phyloP scores from a whole-genome alignment of 306 rosid genomes.

The Calophaca sinica region DNA sequence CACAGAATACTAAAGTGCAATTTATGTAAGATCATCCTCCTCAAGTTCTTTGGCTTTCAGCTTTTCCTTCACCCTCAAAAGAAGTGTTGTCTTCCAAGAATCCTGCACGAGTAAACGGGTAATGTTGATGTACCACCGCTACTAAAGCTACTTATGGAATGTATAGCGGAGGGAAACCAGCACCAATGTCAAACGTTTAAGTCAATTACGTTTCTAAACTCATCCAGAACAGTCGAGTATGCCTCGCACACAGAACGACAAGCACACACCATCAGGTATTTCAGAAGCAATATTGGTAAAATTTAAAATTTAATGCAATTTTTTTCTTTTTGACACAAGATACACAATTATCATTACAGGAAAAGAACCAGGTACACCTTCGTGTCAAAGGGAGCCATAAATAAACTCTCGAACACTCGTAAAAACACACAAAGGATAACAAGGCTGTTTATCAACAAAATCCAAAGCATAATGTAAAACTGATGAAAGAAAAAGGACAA shows the following conservation, averaged over 20 bases:
- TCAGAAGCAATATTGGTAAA: conserved; percentile 4
- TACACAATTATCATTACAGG: neutral
- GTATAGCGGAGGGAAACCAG: neutral
- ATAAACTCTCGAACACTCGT: too few species aligned
- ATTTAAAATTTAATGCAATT: neutral
- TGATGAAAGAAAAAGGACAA: neutral
- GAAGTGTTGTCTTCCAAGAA: conserved; percentile 94
- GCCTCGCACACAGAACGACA: neutral
- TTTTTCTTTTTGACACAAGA: conserved; percentile 5
- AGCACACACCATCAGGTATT: neutral
- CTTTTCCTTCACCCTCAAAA: conserved; percentile 96
- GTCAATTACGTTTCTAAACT: conserved; percentile 28
- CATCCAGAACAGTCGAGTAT: conserved; percentile 1
- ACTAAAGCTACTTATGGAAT: conserved; percentile 20
- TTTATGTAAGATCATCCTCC: conserved; percentile 94
- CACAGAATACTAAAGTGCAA: conserved; percentile 24
- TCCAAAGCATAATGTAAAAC: neutral
- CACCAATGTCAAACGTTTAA: neutral
- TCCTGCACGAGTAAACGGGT: conserved; percentile 59
- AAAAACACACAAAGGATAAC: neutral
- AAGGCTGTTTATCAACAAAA: neutral
- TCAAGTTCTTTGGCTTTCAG: conserved; percentile 95
- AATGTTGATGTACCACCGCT: conserved; percentile 21
- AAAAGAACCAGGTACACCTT: conserved; percentile 20
- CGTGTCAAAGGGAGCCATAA: neutral